Conservation (phyloP, 1,284 basidiomycete genomes). For the Heterobasidion annosum region DNA sequence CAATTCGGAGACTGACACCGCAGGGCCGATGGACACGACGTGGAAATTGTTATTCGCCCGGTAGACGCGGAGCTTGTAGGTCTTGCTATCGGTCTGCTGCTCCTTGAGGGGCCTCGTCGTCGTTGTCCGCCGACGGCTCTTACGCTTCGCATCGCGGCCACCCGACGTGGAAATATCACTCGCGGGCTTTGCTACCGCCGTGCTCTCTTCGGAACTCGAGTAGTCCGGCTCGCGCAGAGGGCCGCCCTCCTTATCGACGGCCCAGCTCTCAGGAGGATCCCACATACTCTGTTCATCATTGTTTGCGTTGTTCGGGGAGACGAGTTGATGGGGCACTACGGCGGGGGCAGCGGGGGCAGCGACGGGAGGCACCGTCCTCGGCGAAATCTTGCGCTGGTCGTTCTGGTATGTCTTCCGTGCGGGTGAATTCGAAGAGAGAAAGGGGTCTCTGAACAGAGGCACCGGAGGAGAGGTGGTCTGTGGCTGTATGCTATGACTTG, state of each 20-base stretch:
- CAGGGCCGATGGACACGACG: conserved; percentile 56
- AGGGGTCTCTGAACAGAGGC: conserved; percentile 38
- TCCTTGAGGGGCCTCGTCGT: neutral
- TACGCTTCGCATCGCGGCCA: conserved; percentile 5
- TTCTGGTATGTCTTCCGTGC: conserved; percentile 8
- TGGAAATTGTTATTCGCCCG: conserved; percentile 70
- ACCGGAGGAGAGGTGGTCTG: conserved; percentile 14
- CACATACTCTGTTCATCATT: conserved; percentile 20
- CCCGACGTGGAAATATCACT: conserved; percentile 5
- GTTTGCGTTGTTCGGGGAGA: conserved; percentile 8
- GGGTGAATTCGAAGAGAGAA: conserved; percentile 19
- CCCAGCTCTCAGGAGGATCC: conserved; percentile 54
- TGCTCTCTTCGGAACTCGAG: conserved; percentile 38
- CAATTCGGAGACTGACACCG: conserved; percentile 66
- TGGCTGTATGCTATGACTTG: conserved; percentile 17
- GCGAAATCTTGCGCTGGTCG: conserved; percentile 36
- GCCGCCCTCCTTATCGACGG: conserved; percentile 38
- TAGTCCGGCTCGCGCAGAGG: conserved; percentile 28
- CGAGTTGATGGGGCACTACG: conserved; percentile 5
- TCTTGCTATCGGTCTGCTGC: neutral
- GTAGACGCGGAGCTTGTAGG: conserved; percentile 67
- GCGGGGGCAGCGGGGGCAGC: neutral
- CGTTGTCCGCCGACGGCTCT: conserved; percentile 6
- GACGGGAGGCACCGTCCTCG: conserved; percentile 26
- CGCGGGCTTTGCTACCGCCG: conserved; percentile 8